A percentile compares a stretch with the other conserved stretches of the same genome.
phyloP scores from a whole-genome alignment of 352 stramenopile genomes.

The Phytopythium cucurbitacearum region DNA sequence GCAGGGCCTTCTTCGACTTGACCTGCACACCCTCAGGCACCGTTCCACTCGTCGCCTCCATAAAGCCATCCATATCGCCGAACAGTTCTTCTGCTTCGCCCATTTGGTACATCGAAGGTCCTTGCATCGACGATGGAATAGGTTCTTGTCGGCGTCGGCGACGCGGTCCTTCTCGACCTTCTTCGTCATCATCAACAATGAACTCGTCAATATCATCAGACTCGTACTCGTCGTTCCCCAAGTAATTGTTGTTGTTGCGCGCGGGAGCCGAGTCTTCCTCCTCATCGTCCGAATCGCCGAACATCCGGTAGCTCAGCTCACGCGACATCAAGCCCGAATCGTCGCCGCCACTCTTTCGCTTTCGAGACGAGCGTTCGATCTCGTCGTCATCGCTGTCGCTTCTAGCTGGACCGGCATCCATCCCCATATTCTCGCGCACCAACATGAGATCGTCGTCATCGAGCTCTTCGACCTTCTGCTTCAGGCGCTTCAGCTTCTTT shows the following conservation, averaged over 20 bases:
- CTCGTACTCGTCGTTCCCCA: slow-evolving; percentile 86
- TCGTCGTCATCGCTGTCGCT: slow-evolving; percentile 81
- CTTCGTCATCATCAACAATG: slow-evolving; percentile 88
- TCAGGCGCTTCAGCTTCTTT: slow-evolving; percentile 83
- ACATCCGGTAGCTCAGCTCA: slow-evolving; percentile 87
- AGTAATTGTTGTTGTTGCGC: slow-evolving; percentile 69
- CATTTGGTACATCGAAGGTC: slow-evolving; percentile 88
- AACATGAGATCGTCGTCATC: slow-evolving; percentile 87
- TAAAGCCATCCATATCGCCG: slow-evolving; percentile 85
- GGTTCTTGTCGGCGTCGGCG: slow-evolving; percentile 75
- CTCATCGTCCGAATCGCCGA: slow-evolving; percentile 86
- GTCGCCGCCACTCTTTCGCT: slow-evolving; percentile 53
- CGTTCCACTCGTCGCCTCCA: slow-evolving; percentile 69
- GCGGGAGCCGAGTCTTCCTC: slow-evolving; percentile 72
- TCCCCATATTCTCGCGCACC: slow-evolving; percentile 87
- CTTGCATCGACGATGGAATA: slow-evolving; percentile 72
- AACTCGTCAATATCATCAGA: slow-evolving; percentile 89
- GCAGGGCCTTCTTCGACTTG: slow-evolving; percentile 81
- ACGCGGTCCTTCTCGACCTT: slow-evolving; percentile 70
- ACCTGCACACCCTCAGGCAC: slow-evolving; percentile 19
- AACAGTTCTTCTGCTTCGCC: slow-evolving; percentile 88
- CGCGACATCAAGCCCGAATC: slow-evolving; percentile 81
- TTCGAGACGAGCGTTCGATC: slow-evolving; percentile 61
- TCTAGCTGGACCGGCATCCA: slow-evolving; percentile 67
- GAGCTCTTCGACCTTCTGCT: slow-evolving; percentile 86